Conservation (phyloP, 306 rosid genomes). For the Vicia sativa region DNA sequence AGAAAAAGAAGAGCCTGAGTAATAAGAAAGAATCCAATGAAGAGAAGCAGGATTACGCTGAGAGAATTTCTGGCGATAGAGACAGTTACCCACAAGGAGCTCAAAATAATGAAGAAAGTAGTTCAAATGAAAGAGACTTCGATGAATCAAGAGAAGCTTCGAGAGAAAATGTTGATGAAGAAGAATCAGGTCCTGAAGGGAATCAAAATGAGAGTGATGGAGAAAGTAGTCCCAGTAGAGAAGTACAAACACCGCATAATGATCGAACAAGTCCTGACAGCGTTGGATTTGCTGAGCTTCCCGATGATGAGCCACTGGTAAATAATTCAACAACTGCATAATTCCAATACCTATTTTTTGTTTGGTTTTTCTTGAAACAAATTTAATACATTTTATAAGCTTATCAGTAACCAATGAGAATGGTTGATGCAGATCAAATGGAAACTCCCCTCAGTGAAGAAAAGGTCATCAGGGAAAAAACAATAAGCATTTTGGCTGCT, state of each 20-base stretch:
- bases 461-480: slow-evolving; percentile 49
- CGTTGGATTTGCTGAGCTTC: slow-evolving; percentile 50
- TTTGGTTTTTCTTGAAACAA: not conserved
- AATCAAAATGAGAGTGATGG: slow-evolving; percentile 47
- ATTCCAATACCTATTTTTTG: slow-evolving; percentile 10
- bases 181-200: slow-evolving; percentile 52
- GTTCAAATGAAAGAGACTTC: slow-evolving; percentile 53
- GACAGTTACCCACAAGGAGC: slow-evolving; percentile 45
- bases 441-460: slow-evolving; percentile 68
- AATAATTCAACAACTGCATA: slow-evolving; percentile 37
- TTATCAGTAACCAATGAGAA: slow-evolving; percentile 10
- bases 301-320: slow-evolving; percentile 98
- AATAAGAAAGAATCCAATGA: slow-evolving; percentile 47
- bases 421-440: slow-evolving; percentile 72
- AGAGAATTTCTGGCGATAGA: slow-evolving; percentile 48
- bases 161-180: slow-evolving; percentile 49
- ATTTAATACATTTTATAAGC: slow-evolving; percentile 4
- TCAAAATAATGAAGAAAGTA: slow-evolving; percentile 48
- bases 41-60: slow-evolving; percentile 48
- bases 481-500: slow-evolving; percentile 43
- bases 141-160: slow-evolving; percentile 48
- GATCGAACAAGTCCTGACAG: slow-evolving; percentile 34
- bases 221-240: slow-evolving; percentile 43
- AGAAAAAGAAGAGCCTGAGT: slow-evolving; percentile 43
- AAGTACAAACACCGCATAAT: slow-evolving; percentile 35